These are phyloP conservation scores for Protomyces lactucae-debilis DNA, from an alignment of 1,139 yeast species.

Conservation along the genomic window DNA sequence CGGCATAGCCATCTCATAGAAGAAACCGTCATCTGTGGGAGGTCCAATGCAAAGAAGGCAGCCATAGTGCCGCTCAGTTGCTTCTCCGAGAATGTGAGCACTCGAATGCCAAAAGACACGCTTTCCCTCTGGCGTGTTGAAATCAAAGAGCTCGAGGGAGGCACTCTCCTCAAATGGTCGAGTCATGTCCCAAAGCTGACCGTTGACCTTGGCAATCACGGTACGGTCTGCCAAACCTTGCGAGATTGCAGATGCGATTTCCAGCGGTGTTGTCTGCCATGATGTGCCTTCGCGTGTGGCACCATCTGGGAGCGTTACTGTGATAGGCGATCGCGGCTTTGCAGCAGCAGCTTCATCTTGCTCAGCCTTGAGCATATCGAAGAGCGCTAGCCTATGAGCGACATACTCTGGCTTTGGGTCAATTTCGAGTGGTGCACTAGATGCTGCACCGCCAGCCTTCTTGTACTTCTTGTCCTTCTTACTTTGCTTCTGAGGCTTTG, in stretches of 20 bases:
- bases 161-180: conserved; percentile 82
- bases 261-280: conserved; percentile 87
- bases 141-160: conserved; percentile 68
- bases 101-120: conserved; percentile 98
- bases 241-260: conserved; percentile 77
- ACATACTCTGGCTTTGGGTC: conserved; percentile 77
- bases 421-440: conserved; percentile 22
- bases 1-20: conserved; percentile 84
- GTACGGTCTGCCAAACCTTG: conserved; percentile 84
- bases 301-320: conserved; percentile 84
- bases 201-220: conserved; percentile 86
- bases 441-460: conserved; percentile 3
- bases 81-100: conserved; percentile 97
- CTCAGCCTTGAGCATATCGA: conserved; percentile 73
- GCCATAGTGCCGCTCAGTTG: conserved; percentile 93
- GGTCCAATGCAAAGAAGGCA: conserved; percentile 93
- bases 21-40: conserved; percentile 96
- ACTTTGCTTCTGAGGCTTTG: background rate
- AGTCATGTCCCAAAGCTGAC: conserved; percentile 88
- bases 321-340: conserved; percentile 56
- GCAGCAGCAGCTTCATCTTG: conserved; percentile 58
- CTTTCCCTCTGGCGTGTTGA: conserved; percentile 75
- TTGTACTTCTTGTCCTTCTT: conserved; percentile 25
- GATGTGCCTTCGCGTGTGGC: conserved; percentile 68
- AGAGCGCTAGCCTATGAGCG: conserved; percentile 69